Evolutionary conservation across 805 yeast genomes (phyloP), one percentile per base, ranked within the genome.

Genomic region (Saturnispora serradocipensis): DNA sequence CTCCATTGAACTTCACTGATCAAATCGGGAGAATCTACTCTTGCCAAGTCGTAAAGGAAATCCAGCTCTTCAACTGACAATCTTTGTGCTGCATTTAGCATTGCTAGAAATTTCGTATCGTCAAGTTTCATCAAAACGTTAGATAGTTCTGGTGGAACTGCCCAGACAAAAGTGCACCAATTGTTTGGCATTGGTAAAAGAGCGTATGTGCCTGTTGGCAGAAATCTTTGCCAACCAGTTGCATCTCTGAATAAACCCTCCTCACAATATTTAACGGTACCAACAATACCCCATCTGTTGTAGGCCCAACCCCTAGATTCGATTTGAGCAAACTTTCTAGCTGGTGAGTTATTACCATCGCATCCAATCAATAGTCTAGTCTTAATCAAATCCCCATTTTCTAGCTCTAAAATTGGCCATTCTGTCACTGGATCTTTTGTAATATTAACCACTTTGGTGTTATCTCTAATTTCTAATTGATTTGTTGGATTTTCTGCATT

Each of bases 321-420:
- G 51, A 93, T 89, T 2, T 78, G 81, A 0, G 97, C 84, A 61
- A 77, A 90, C 56, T 77, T 74, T 46, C 97, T 76, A 5, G 86
- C 98, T 0, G 97, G 97, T 1, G 97, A 89, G 65, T 89, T 88
- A 65, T 82, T 88, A 1, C 99, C 99, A 65, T 93, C 99, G 39
- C 97, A 96, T 8, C 99, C 99, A 15, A 93, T 80, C 20, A 90
- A 71, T n/a, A 90, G 72, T 50, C 96, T 74, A 0, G 96, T 77
- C 60, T 78, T 77, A 48, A 83, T 72, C 11, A 62, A 56, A 13
- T 77, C 76, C 1, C 96, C 97, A 55, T 77, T 77, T 13, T 79
- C 77, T 13, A 90, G 70, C 25, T 76, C 71, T 13, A 91, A 82
- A 8, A 80, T 62, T 1, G 97, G 97, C 96, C 97, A 88, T 46